A percentile compares a stretch with the other conserved stretches of the same genome.
phyloP scores from a whole-genome alignment of 306 rosid genomes.

The Styphnolobium japonicum region DNA sequence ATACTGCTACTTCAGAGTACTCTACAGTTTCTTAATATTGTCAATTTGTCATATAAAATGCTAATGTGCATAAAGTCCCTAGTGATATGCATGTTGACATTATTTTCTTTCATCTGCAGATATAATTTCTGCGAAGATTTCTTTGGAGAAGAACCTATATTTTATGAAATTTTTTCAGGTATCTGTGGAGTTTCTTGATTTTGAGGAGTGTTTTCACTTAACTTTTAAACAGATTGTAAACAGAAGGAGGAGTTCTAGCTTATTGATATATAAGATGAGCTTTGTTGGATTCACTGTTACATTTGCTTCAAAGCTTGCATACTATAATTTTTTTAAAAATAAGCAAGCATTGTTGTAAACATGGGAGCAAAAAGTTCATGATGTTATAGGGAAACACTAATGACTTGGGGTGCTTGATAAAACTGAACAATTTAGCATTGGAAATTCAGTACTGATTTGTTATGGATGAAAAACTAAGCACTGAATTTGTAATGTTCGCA shows the following conservation, averaged over 20 bases:
- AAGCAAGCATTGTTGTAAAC: neutral
- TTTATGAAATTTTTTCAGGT: slow-evolving; percentile 68
- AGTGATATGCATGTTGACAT: neutral
- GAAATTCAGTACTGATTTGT: neutral
- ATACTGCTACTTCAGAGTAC: slow-evolving; percentile 77
- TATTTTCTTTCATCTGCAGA: slow-evolving; percentile 32
- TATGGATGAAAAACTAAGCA: neutral
- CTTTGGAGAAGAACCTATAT: slow-evolving; percentile 64
- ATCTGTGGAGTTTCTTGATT: slow-evolving; percentile 3
- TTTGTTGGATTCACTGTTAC: neutral
- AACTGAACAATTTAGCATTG: neutral
- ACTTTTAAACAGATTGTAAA: neutral
- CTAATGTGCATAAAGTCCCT: neutral
- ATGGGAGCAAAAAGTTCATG: neutral
- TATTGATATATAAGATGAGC: neutral
- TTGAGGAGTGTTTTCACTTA: neutral
- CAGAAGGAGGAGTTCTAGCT: neutral
- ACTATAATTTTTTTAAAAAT: neutral
- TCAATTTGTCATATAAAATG: neutral
- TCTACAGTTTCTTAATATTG: slow-evolving; percentile 19
- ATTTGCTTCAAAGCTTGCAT: neutral
- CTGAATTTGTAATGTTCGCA: neutral
- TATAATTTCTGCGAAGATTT: slow-evolving; percentile 64
- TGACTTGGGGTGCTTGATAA: slow-evolving; percentile 7
- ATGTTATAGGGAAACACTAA: neutral